Evolutionary conservation across 768 basidiomycete species (phyloP), one percentile per base, ranked within the genome.

Genomic region (Rubroboletus satanas): DNA sequence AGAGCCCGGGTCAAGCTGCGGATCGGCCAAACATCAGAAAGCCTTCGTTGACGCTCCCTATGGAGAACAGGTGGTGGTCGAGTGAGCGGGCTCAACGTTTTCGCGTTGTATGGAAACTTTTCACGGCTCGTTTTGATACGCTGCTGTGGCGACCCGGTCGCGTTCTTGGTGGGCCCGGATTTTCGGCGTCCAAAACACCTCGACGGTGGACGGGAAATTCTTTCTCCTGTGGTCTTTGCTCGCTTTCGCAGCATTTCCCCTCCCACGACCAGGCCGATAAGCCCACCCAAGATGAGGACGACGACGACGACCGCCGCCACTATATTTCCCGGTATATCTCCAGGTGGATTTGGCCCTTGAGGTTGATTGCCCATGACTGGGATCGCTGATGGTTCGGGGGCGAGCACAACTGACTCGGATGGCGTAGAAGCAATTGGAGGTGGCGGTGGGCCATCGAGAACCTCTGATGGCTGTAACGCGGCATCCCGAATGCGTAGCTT

Each of bases 231-330:
- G 26, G 31, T 26, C 43, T 29, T 63, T 38, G 55, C 36, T 38
- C 37, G 52, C 51, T 63, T 57, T 54, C 67, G 70, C 38, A 71
- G 21, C 29, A 62, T 45, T 50, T 60, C 61, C 12, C 71, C 71
- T 47, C 58, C 71, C 14, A 65, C 7, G n/a, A 66, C 42, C 52
- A 70, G 35, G 32, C 68, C 62, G 10, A 70, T 29, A 15, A 70
- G 59, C 17, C 65, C 61, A 2, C 67, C 67, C 32, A 71, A 17
- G 45, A 72, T n/a, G 36, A 72, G 59, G 31, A 69, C 44, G 37
- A 58, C 23, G 11, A 72, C 60, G 26, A 60, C 44, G 29, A 61
- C 46, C 3, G 60, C 69, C 7, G 58, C 67, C 37, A 55, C 48
- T 49, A 65, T 50, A 39, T 64, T 64, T 28, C 62, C 71, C 11